Conservation (phyloP, 371 early-diverging fungal species). For the Saksenaea oblongispora region DNA sequence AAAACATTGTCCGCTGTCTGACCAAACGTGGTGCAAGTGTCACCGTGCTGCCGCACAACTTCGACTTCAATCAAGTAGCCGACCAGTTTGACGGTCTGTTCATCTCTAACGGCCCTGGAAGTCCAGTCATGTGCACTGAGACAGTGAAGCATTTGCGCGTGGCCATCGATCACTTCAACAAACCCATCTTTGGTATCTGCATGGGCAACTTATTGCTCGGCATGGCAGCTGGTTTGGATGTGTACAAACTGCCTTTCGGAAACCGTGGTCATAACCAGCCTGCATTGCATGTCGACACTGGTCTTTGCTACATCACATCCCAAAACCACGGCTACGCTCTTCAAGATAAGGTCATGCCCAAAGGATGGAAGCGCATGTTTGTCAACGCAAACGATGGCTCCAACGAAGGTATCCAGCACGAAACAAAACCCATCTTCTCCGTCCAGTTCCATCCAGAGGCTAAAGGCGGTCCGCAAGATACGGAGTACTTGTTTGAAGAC, state of each 20-base stretch:
- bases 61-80: slow-evolving; percentile 60
- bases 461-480: slow-evolving; percentile 93
- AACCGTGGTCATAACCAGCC: slow-evolving; percentile 98
- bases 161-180: slow-evolving; percentile 61
- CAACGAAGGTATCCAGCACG: slow-evolving; percentile 91
- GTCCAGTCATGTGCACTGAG: slow-evolving; percentile 68
- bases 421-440: slow-evolving; percentile 68
- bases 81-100: slow-evolving; percentile 86
- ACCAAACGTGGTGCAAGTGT: slow-evolving; percentile 79
- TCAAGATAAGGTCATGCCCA: slow-evolving; percentile 65
- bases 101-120: slow-evolving; percentile 94
- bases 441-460: slow-evolving; percentile 98
- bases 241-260: slow-evolving; percentile 91
- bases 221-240: slow-evolving; percentile 82
- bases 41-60: slow-evolving; percentile 87
- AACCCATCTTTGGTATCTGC: slow-evolving; percentile 96
- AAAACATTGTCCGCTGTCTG: slow-evolving; percentile 89
- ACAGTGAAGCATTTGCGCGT: slow-evolving; percentile 71
- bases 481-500: slow-evolving; percentile 83
- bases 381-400: slow-evolving; percentile 94
- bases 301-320: slow-evolving; percentile 87
- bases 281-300: slow-evolving; percentile 71
- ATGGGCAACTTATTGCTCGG: slow-evolving; percentile 95
- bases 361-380: slow-evolving; percentile 82
- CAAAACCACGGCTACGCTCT: slow-evolving; percentile 97